Evolutionary conservation across 306 rosid genomes (phyloP).

Genomic region (Rubus idaeus): DNA sequence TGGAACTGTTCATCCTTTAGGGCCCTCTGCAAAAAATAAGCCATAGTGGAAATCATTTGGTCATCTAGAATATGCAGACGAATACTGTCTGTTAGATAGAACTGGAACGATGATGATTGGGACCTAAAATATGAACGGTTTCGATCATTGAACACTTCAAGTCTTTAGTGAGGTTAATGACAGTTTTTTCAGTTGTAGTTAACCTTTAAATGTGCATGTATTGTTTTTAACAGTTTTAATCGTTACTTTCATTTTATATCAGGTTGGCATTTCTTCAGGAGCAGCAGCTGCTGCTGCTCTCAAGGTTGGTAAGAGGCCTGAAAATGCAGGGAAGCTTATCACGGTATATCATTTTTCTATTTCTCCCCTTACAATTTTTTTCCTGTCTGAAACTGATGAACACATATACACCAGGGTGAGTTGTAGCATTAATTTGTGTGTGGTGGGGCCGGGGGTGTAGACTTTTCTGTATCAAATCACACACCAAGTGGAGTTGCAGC

Average conservation of each 20-base stretch:
- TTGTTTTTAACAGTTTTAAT: not conserved
- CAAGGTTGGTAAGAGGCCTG: constrained; percentile 87
- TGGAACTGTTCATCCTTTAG: not conserved
- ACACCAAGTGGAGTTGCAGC: too few species aligned
- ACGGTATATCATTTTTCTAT: constrained; percentile 48
- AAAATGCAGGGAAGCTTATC: constrained; percentile 93
- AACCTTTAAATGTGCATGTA: not conserved
- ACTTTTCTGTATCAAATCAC: too few species aligned
- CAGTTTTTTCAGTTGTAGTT: not conserved
- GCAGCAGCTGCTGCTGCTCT: constrained; percentile 95
- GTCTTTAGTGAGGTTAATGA: too few species aligned
- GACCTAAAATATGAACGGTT: not conserved
- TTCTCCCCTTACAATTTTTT: not conserved
- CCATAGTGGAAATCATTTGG: not conserved
- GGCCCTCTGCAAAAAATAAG: not conserved
- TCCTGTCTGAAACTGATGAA: not conserved
- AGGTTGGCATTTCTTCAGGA: constrained; percentile 99
- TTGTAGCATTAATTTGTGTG: not conserved
- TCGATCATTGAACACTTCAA: not conserved
- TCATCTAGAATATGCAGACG: not conserved
- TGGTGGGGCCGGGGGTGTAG: not conserved
- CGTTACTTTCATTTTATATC: constrained; percentile 34
- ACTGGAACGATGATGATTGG: not conserved
- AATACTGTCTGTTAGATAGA: not conserved
- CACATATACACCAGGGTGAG: not conserved